Base-by-base conservation (phyloP, 371 early-diverging fungal species). In the Lichtheimia ramosa region DNA sequence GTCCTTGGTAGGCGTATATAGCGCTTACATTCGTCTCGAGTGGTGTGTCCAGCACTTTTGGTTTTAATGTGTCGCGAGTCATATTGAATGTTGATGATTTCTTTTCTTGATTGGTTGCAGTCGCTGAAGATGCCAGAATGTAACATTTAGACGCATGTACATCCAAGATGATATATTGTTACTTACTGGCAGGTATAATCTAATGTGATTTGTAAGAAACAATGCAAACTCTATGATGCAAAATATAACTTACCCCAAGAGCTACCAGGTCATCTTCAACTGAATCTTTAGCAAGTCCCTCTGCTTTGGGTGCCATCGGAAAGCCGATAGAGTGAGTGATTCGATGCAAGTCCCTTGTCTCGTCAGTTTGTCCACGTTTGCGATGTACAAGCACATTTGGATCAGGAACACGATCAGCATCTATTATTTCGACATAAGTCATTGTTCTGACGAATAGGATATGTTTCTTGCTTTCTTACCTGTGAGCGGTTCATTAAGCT, bases 201-300 rank as follows among this genome's bases (percentile, higher is more conserved):
- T 50, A 34, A 8, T 6, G 10, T 34, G 34, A 8, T 8, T 27
- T 3, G 27, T 27, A 25, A n/a, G n/a, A n/a, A 5, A 25, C 25
- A 5, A 25, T 25, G 25, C 25, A 25, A 25, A 25, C n/a, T n/a
- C n/a, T n/a, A n/a, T n/a, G n/a, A 25, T 25, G 25, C 25, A 25
- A 25, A 25, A 8, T 34, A 10, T 34, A 6, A 8, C 77, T 62
- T 75, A 79, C 76, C 21, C 72, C 76, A 59, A 75, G 64, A n/a
- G 70, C 72, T 52, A 64, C 61, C 58, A 75, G 58, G 54, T 79
- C 79, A 13, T 69, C 74, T 12, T 74, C 73, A n/a, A 79, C 51
- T 24, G 74, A 70, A 20, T 62, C 20, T 8, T 25, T 43, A 5
- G 69, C 48, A 10, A 71, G 25, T 28, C 70, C 65, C 4, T 56